These are phyloP conservation scores for Epichloe brachyelytri DNA, from an alignment of 2,329 filamentous ascomycete genomes.

Conservation along the genomic window DNA sequence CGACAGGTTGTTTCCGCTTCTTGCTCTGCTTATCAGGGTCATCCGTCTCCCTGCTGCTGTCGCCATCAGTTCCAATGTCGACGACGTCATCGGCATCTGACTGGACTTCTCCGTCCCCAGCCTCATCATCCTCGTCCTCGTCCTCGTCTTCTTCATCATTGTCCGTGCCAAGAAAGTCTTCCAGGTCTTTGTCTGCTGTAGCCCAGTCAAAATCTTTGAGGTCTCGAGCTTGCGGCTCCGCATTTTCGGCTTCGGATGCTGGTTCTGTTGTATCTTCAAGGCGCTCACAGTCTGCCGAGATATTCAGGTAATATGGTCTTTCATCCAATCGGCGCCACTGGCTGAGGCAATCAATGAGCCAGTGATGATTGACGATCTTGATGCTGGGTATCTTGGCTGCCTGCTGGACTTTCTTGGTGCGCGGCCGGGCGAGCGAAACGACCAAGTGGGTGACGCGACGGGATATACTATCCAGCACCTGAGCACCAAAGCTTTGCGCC, in stretches of 20 bases:
- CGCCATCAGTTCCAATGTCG: constrained; percentile 13
- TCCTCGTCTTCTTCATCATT: constrained; percentile 32
- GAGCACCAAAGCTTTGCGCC: constrained; percentile 73
- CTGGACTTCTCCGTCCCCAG: neutral
- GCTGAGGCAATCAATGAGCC: constrained; percentile 74
- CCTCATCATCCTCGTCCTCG: constrained; percentile 9
- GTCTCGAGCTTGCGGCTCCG: constrained; percentile 24
- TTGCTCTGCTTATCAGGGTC: constrained; percentile 13
- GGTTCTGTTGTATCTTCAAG: constrained; percentile 21
- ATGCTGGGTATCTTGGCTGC: constrained; percentile 68
- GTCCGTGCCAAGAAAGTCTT: constrained; percentile 54
- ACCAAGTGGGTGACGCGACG: constrained; percentile 61
- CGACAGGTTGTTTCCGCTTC: constrained; percentile 21
- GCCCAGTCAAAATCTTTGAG: constrained; percentile 32
- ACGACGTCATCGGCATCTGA: neutral
- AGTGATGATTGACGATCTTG: constrained; percentile 84
- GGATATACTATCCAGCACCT: constrained; percentile 42
- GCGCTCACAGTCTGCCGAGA: constrained; percentile 48
- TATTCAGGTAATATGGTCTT: constrained; percentile 60
- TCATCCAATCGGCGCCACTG: constrained; percentile 77
- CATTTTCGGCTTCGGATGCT: constrained; percentile 19
- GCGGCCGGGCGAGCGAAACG: constrained; percentile 54
- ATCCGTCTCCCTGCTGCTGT: constrained; percentile 17
- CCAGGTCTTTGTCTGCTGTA: constrained; percentile 57
- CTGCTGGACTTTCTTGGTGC: constrained; percentile 83